Evolutionary conservation across 495 filamentous ascomycete species (phyloP).

Genomic region (Clohesyomyces aquaticus): DNA sequence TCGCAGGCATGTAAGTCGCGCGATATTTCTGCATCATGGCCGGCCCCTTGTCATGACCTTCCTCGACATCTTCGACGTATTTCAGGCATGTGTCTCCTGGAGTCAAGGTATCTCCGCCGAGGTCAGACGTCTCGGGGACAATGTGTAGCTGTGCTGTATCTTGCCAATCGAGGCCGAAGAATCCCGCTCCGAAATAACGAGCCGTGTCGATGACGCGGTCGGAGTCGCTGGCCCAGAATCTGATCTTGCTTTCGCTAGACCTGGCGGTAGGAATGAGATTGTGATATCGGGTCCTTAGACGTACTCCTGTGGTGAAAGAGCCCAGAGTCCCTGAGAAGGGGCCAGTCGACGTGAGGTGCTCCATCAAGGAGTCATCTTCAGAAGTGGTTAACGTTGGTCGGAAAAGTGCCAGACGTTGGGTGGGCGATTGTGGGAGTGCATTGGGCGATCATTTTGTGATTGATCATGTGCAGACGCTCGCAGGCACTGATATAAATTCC

Average conservation of each 20-base stretch:
- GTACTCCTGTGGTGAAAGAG: slow-evolving; percentile 62
- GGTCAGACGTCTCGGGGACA: slow-evolving; percentile 57
- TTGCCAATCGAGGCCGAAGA: slow-evolving; percentile 60
- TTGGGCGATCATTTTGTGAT: no score
- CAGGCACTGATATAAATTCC: no score
- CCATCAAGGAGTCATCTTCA: slow-evolving; percentile 48
- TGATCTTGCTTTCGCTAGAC: slow-evolving; percentile 32
- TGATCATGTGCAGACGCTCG: no score
- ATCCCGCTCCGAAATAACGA: slow-evolving; percentile 58
- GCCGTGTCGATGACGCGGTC: slow-evolving; percentile 63
- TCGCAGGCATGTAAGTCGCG: slow-evolving; percentile 54
- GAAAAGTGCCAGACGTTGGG: no score
- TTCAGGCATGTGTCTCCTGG: slow-evolving; percentile 60
- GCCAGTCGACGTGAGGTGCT: slow-evolving; percentile 61
- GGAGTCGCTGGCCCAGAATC: slow-evolving; percentile 61
- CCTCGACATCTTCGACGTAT: slow-evolving; percentile 53
- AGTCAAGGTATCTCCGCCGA: slow-evolving; percentile 60
- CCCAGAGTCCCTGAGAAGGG: slow-evolving; percentile 60
- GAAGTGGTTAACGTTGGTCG: no score
- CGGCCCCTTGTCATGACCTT: slow-evolving; percentile 57
- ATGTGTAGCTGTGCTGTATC: slow-evolving; percentile 51
- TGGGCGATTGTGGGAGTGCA: not conserved
- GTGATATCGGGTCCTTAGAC: slow-evolving; percentile 58
- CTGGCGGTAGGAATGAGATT: slow-evolving; percentile 47
- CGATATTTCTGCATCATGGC: slow-evolving; percentile 54